Evolutionary conservation across 768 basidiomycete genomes (phyloP), one percentile per base, ranked within the genome.

Genomic region (Leccinum variicolor): DNA sequence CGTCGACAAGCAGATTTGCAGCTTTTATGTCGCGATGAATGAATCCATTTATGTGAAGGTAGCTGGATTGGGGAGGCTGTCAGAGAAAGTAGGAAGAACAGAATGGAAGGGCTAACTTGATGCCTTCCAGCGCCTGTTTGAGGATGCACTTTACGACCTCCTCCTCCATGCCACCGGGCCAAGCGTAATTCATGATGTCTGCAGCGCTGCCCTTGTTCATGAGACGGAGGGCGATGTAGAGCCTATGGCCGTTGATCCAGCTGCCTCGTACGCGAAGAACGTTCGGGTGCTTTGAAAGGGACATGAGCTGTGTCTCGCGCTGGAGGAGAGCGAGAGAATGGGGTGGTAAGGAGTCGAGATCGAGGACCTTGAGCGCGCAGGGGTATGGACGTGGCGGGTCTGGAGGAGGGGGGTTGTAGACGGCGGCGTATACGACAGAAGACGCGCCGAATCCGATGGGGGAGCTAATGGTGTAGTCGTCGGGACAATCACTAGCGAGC

Each of bases 11-110:
- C 10, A 98, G 79, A 68, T 98, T 98, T 13, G 92, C 95, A 4
- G 93, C 92, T 74, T 98, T 98, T 65, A 98, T 73, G 67, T 98
- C 95, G 26, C 95, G 84, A 69, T 98, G 92, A n/a, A 93, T 89
- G 69, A 92, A 90, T 0, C 90, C 91, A 60, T 94, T 95, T 54
- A 83, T 79, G 66, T 95, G 92, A n/a, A 94, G 81, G 63, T 94
- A 93, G 63, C 89, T 92, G 23, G 33, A 47, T 43, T 43, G 15
- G 55, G 46, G 10, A 58, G 57, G 33, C 13, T 55, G 46, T 62
- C n/a, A 60, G 55, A 43, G 13, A 51, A 53, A 45, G 19, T 2
- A 31, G 34, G 48, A 8, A 13, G 14, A 4, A 3, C 7, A 10
- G 36, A 47, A 41, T 49, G 31, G 56, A 52, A 59, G 36, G n/a